Evolutionary conservation across 2,329 filamentous ascomycete species (phyloP).

Genomic region (Arthroderma sp.): DNA sequence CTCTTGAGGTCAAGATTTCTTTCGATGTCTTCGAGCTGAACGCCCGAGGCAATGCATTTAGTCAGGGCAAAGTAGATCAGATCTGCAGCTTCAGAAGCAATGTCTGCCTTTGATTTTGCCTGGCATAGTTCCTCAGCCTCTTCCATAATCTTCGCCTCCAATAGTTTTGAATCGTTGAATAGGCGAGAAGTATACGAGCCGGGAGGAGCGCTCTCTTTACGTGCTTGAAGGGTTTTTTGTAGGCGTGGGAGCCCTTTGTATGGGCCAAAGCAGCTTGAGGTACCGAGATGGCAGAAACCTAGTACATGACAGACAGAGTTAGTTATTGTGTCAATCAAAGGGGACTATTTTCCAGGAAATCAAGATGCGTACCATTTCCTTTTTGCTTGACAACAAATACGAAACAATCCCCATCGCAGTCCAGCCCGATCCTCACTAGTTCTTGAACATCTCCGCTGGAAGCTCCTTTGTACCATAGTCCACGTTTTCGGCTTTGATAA

Average conservation of each 20-base stretch:
- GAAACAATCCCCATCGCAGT: conserved; percentile 89
- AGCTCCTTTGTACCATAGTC: conserved; percentile 92
- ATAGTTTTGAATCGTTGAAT: conserved; percentile 79
- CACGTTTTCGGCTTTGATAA: conserved; percentile 91
- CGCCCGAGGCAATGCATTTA: conserved; percentile 73
- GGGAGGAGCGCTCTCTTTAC: conserved; percentile 68
- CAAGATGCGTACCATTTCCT: conserved; percentile 45
- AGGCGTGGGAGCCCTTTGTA: conserved; percentile 69
- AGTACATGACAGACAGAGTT: neutral
- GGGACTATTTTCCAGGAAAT: no score
- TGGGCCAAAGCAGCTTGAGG: conserved; percentile 82
- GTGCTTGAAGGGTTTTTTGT: conserved; percentile 70
- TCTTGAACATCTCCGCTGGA: conserved; percentile 90
- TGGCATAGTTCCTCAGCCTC: conserved; percentile 92
- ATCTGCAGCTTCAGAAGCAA: conserved; percentile 90
- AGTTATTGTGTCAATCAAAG: conserved; percentile 5
- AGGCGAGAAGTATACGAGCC: conserved; percentile 90
- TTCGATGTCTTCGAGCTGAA: conserved; percentile 79
- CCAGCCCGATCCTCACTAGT: conserved; percentile 67
- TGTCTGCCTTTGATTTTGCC: conserved; percentile 65
- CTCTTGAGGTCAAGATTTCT: conserved; percentile 87
- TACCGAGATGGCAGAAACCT: conserved; percentile 87
- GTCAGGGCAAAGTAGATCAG: conserved; percentile 91
- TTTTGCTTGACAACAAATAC: conserved; percentile 83
- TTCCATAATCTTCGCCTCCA: conserved; percentile 95